A percentile compares a stretch with the other conserved stretches of the same genome.
Conservation (phyloP, 1,284 basidiomycete species). For the Taiwanofungus camphoratus region DNA sequence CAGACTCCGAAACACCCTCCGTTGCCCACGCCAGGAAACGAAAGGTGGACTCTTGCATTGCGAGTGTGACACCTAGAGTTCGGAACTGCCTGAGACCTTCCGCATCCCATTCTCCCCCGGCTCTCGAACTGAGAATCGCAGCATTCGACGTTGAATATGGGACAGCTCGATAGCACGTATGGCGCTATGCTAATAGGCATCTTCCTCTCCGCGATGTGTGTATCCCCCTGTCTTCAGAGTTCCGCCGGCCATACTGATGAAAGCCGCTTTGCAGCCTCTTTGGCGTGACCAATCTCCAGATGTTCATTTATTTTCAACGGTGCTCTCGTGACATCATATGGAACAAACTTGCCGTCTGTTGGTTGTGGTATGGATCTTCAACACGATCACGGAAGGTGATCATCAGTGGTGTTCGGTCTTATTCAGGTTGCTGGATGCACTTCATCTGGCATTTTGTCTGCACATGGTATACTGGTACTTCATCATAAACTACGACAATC, state of each 20-base stretch:
- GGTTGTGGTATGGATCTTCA: background rate
- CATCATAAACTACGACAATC: conserved; percentile 6
- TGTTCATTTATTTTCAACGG: too few species aligned
- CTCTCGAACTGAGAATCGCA: too few species aligned
- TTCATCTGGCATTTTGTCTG: conserved; percentile 2
- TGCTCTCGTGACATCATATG: background rate
- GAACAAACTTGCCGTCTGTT: background rate
- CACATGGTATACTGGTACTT: conserved; percentile 7
- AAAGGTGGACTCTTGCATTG: too few species aligned
- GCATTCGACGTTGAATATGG: too few species aligned
- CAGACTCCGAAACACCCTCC: too few species aligned
- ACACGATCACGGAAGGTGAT: background rate
- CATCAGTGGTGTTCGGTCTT: background rate
- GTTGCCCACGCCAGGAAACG: too few species aligned
- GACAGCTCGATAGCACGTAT: background rate
- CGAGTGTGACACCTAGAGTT: too few species aligned
- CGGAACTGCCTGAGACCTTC: too few species aligned
- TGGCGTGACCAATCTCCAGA: too few species aligned
- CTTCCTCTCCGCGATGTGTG: background rate
- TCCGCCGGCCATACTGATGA: background rate
- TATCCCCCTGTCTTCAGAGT: background rate
- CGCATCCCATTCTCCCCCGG: too few species aligned
- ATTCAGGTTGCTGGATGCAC: conserved; percentile 6
- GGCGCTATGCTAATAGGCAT: background rate
- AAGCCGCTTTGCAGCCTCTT: too few species aligned